These are phyloP conservation scores for Linnemannia hyalina DNA, from an alignment of 192 early-diverging fungal species.

Conservation along the genomic window DNA sequence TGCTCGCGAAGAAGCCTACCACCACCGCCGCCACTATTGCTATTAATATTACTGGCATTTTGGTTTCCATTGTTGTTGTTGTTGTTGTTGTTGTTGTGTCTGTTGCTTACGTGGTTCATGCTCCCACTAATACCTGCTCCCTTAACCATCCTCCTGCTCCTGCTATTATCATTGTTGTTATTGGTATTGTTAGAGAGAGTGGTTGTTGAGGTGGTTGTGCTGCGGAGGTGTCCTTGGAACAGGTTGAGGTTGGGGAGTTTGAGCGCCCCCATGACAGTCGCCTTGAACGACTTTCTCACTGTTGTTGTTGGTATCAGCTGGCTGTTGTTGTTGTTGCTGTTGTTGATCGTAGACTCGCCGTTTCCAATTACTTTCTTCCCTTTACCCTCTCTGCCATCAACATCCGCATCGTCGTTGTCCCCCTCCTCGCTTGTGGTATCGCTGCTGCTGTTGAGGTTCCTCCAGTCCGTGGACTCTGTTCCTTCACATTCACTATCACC, in stretches of 20 bases:
- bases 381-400: neutral
- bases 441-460: neutral
- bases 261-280: constrained; percentile 11
- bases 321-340: neutral
- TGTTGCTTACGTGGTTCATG: neutral
- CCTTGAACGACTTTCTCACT: constrained; percentile 24
- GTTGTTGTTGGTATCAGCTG: neutral
- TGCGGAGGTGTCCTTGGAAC: neutral
- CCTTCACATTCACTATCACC: neutral
- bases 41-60: neutral
- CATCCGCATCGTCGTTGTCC: neutral
- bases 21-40: neutral
- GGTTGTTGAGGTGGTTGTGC: neutral
- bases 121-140: neutral
- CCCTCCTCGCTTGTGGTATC: neutral
- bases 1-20: neutral
- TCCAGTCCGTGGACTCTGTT: neutral
- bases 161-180: neutral
- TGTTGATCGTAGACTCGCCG: neutral
- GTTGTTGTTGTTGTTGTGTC: neutral
- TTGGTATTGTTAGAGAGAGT: neutral
- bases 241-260: constrained; percentile 4
- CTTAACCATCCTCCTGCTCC: neutral
- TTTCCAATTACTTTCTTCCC: neutral
- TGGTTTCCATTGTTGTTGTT: neutral